Evolutionary conservation across 1,139 yeast species (phyloP).

Genomic region (Protomyces lactucae-debilis): DNA sequence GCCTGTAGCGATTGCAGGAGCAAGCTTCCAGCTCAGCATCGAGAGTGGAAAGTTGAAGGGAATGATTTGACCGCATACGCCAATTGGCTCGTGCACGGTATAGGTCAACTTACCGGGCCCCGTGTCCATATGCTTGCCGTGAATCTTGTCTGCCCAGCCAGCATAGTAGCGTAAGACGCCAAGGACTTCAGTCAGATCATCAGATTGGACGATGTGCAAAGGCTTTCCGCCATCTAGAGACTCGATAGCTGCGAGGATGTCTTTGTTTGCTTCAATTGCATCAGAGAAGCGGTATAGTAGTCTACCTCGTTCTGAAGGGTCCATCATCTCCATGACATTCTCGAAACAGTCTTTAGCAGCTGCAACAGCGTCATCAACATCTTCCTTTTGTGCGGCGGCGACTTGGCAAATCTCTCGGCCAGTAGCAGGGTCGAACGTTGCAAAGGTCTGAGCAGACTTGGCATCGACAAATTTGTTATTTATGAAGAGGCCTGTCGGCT

Average conservation of each 20-base stretch:
- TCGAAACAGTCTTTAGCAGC: slow-evolving; percentile 52
- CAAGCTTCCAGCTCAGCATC: slow-evolving; percentile 86
- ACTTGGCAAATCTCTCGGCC: slow-evolving; percentile 63
- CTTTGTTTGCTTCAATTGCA: slow-evolving; percentile 49
- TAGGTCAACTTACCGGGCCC: slow-evolving; percentile 63
- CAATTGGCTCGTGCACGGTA: slow-evolving; percentile 76
- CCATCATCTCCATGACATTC: slow-evolving; percentile 39
- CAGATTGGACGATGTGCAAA: slow-evolving; percentile 51
- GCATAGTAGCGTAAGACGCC: slow-evolving; percentile 63
- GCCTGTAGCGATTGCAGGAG: slow-evolving; percentile 90
- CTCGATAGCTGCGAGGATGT: slow-evolving; percentile 54
- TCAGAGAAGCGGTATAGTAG: slow-evolving; percentile 51
- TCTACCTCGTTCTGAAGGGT: slow-evolving; percentile 48
- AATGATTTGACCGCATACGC: slow-evolving; percentile 74
- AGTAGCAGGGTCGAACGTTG: slow-evolving; percentile 50
- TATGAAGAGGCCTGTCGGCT: slow-evolving; percentile 76
- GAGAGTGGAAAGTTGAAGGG: slow-evolving; percentile 97
- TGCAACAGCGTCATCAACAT: slow-evolving; percentile 65
- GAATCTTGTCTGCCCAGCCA: slow-evolving; percentile 78
- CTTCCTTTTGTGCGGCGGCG: slow-evolving; percentile 73
- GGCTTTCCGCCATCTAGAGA: slow-evolving; percentile 63
- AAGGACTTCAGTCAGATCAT: slow-evolving; percentile 62
- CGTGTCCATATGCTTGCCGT: slow-evolving; percentile 64
- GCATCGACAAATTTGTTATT: slow-evolving; percentile 64
- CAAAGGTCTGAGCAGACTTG: slow-evolving; percentile 56